Conservation (phyloP, 768 basidiomycete species). For the Trametes punicea region DNA sequence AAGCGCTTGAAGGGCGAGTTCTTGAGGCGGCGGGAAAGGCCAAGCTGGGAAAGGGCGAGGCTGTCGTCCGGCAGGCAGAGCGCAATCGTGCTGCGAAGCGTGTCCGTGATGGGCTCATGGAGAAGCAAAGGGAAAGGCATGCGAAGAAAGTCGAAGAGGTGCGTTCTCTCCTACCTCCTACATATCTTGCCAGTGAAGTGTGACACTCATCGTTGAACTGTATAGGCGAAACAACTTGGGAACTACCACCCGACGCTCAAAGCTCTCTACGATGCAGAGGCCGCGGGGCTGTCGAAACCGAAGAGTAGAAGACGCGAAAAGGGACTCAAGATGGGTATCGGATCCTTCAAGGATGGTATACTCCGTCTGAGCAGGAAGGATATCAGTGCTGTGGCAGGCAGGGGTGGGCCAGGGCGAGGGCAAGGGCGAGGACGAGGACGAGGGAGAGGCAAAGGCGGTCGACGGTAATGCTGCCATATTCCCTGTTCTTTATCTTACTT, state of each 20-base stretch:
- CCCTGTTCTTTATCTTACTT: background rate
- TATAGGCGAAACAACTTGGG: slow-evolving; percentile 76
- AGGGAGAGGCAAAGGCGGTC: slow-evolving; percentile 24
- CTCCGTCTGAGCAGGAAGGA: slow-evolving; percentile 65
- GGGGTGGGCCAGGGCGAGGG: background rate
- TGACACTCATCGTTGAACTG: background rate
- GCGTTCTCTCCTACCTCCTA: slow-evolving; percentile 7
- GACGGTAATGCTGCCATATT: slow-evolving; percentile 1
- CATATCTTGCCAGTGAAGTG: background rate
- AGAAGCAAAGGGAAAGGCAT: slow-evolving; percentile 57
- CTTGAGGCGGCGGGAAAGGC: slow-evolving; percentile 66
- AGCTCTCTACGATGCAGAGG: slow-evolving; percentile 51
- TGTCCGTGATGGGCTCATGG: slow-evolving; percentile 65
- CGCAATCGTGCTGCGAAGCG: slow-evolving; percentile 67
- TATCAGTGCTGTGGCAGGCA: slow-evolving; percentile 39
- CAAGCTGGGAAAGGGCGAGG: slow-evolving; percentile 76
- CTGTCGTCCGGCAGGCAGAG: slow-evolving; percentile 54
- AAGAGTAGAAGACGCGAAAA: slow-evolving; percentile 48
- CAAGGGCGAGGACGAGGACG: slow-evolving; percentile 26
- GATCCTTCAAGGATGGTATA: slow-evolving; percentile 67
- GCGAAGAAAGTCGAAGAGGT: slow-evolving; percentile 68
- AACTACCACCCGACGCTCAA: slow-evolving; percentile 84
- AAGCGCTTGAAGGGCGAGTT: slow-evolving; percentile 74
- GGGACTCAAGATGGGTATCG: slow-evolving; percentile 77
- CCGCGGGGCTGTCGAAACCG: slow-evolving; percentile 17